Evolutionary conservation across 192 early-diverging fungal genomes (phyloP).

Genomic region (Coemansia sp.): DNA sequence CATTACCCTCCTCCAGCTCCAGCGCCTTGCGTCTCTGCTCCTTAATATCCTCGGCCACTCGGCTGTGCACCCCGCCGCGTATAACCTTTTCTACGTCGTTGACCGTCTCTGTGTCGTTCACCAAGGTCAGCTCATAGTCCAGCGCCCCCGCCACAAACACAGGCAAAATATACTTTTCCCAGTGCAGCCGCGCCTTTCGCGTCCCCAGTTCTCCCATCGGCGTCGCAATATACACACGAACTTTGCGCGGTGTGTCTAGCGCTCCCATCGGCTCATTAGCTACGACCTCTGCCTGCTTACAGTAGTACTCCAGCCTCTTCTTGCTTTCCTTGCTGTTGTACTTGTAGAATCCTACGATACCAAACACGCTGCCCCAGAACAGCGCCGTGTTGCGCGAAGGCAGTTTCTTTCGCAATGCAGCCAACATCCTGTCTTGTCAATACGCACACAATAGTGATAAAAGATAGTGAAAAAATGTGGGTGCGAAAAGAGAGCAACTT

Average conservation of each 20-base stretch:
- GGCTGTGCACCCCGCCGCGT: slow-evolving; percentile 38
- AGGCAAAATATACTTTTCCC: slow-evolving; percentile 50
- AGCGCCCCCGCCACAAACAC: slow-evolving; percentile 52
- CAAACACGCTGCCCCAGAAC: slow-evolving; percentile 40
- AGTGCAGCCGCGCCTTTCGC: slow-evolving; percentile 47
- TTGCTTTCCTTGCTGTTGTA: slow-evolving; percentile 49
- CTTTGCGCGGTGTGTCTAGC: slow-evolving; percentile 40
- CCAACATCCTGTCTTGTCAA: slow-evolving; percentile 13
- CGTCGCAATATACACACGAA: slow-evolving; percentile 40
- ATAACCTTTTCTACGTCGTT: slow-evolving; percentile 28
- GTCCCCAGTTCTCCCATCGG: slow-evolving; percentile 53
- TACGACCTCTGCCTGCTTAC: slow-evolving; percentile 22
- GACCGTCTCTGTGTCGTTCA: slow-evolving; percentile 39
- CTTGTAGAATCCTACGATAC: slow-evolving; percentile 28
- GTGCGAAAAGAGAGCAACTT: no score
- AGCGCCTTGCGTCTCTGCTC: slow-evolving; percentile 40
- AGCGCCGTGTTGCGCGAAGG: slow-evolving; percentile 46
- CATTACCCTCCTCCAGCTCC: slow-evolving; percentile 28
- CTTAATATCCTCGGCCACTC: slow-evolving; percentile 43
- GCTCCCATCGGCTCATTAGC: slow-evolving; percentile 38
- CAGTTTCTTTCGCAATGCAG: slow-evolving; percentile 29
- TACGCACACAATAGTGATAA: neutral
- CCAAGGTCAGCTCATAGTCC: slow-evolving; percentile 51
- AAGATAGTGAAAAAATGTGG: neutral
- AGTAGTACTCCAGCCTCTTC: slow-evolving; percentile 36